Conservation (phyloP, 768 basidiomycete species). For the Lactarius sanguifluus region DNA sequence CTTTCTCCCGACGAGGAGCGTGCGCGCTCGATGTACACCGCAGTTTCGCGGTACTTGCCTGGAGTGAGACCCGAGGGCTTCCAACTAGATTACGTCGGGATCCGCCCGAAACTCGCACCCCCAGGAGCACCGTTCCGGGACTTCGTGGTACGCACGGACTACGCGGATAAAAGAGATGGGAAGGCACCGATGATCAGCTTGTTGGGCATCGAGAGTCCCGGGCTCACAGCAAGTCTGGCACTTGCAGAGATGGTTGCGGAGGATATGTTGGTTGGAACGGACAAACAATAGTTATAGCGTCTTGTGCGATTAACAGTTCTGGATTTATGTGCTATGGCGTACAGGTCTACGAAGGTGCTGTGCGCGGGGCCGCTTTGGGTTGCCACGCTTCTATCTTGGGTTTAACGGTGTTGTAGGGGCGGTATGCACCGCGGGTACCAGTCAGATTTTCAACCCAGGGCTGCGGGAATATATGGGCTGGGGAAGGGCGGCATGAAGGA, state of each 20-base stretch:
- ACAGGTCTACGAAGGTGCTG: slow-evolving; percentile 30
- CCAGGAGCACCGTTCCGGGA: slow-evolving; percentile 80
- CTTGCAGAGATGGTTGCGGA: slow-evolving; percentile 82
- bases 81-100: slow-evolving; percentile 79
- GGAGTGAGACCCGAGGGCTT: slow-evolving; percentile 58
- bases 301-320: slow-evolving; percentile 11
- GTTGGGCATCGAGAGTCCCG: slow-evolving; percentile 90
- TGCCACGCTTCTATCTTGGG: slow-evolving; percentile 87
- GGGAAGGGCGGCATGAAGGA: neutral
- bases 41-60: slow-evolving; percentile 75
- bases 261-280: slow-evolving; percentile 43
- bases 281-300: slow-evolving; percentile 9
- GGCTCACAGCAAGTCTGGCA: slow-evolving; percentile 82
- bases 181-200: slow-evolving; percentile 68
- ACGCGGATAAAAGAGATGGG: slow-evolving; percentile 38
- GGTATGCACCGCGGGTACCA: slow-evolving; percentile 89
- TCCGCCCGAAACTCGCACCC: slow-evolving; percentile 83
- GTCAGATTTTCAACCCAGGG: slow-evolving; percentile 87
- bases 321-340: slow-evolving; percentile 12
- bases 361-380: slow-evolving; percentile 62
- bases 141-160: slow-evolving; percentile 71
- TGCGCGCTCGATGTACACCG: slow-evolving; percentile 62
- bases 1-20: slow-evolving; percentile 63
- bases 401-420: slow-evolving; percentile 80
- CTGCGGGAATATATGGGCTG: slow-evolving; percentile 40